These are phyloP conservation scores for Leccinum subgranulosum DNA, from an alignment of 768 basidiomycete genomes.

Conservation along the genomic window DNA sequence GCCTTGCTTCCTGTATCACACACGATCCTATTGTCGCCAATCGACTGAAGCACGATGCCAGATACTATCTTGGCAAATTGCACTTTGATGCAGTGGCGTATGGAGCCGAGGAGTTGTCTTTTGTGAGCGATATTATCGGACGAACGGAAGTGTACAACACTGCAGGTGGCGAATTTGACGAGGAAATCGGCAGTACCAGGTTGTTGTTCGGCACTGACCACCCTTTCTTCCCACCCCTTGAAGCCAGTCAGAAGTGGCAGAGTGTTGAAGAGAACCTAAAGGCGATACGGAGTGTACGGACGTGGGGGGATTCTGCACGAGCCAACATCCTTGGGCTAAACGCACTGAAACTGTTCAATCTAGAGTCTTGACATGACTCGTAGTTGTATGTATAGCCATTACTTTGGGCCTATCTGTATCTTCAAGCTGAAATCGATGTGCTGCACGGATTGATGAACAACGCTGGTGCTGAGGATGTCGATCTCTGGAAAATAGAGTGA, in stretches of 20 bases:
- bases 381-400: conserved; percentile 8
- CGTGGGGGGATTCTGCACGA: conserved; percentile 46
- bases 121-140: conserved; percentile 67
- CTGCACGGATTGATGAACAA: conserved; percentile 86
- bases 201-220: conserved; percentile 87
- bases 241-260: conserved; percentile 67
- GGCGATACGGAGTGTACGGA: conserved; percentile 50
- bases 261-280: conserved; percentile 84
- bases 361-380: conserved; percentile 28
- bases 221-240: conserved; percentile 86
- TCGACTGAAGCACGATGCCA: conserved; percentile 74
- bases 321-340: conserved; percentile 68
- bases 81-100: conserved; percentile 89
- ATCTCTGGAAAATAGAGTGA: conserved; percentile 57
- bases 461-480: conserved; percentile 91
- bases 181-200: conserved; percentile 47
- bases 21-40: conserved; percentile 81
- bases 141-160: conserved; percentile 52
- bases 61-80: conserved; percentile 77
- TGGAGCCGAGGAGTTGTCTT: conserved; percentile 79
- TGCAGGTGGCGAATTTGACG: conserved; percentile 30
- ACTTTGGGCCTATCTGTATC: conserved; percentile 66
- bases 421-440: conserved; percentile 98
- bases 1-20: conserved; percentile 78
- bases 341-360: conserved; percentile 66